phyloP scores from a whole-genome alignment of 2,329 filamentous ascomycete genomes.

The Fusarium anthophilum region DNA sequence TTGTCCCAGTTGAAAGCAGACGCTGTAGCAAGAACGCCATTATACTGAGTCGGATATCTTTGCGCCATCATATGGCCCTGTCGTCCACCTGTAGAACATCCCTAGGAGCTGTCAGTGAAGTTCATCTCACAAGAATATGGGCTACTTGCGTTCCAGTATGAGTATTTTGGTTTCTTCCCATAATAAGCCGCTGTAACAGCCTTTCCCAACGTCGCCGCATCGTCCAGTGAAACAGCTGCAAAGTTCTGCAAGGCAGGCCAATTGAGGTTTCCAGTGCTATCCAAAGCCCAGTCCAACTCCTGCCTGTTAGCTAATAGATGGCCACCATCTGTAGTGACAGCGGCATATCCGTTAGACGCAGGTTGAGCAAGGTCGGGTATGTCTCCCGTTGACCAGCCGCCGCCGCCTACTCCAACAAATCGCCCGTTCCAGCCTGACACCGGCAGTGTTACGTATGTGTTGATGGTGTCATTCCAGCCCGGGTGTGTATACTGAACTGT shows the following conservation, averaged over 20 bases:
- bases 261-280: constrained; percentile 35
- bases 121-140: fast-evolving
- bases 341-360: constrained; percentile 3
- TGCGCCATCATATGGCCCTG: constrained; percentile 64
- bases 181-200: constrained; percentile 54
- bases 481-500: constrained; percentile 23
- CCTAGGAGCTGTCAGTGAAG: neutral
- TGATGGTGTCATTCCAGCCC: constrained; percentile 22
- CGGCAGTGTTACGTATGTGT: constrained; percentile 16
- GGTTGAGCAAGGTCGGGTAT: neutral
- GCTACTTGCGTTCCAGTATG: constrained; percentile 54
- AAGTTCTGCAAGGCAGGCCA: constrained; percentile 41
- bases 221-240: constrained; percentile 40
- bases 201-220: constrained; percentile 54
- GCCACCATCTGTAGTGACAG: constrained; percentile 23
- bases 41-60: constrained; percentile 61
- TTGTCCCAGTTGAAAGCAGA: constrained; percentile 54
- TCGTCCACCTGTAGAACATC: constrained; percentile 65
- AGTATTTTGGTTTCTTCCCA: constrained; percentile 47
- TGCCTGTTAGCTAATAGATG: neutral
- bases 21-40: constrained; percentile 61
- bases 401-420: constrained; percentile 25
- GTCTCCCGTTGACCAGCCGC: constrained; percentile 23
- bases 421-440: constrained; percentile 22
- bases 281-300: constrained; percentile 21